These are phyloP conservation scores for Neofusicoccum parvum DNA, from an alignment of 2,329 filamentous ascomycete species.

Conservation along the genomic window DNA sequence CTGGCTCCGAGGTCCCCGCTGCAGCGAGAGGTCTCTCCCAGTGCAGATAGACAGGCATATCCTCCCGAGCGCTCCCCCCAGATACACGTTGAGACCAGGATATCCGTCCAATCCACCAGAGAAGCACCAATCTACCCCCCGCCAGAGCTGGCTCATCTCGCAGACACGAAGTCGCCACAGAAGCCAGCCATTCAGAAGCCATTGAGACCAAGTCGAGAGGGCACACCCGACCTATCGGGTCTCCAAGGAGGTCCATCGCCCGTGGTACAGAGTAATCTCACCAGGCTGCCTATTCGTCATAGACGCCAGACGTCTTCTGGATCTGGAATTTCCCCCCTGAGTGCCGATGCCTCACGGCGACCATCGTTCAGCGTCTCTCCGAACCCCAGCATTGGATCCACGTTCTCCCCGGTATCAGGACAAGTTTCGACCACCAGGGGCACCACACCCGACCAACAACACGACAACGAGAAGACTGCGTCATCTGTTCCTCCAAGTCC, in stretches of 20 bases:
- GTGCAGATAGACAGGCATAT: conserved; percentile 15
- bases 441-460: conserved; percentile 44
- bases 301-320: conserved; percentile 53
- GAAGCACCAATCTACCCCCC: conserved; percentile 32
- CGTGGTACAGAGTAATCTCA: conserved; percentile 59
- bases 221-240: conserved; percentile 46
- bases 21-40: conserved; percentile 32
- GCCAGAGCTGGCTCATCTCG: conserved; percentile 54
- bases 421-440: conserved; percentile 30
- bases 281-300: conserved; percentile 50
- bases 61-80: conserved; percentile 40
- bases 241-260: conserved; percentile 50
- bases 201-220: conserved; percentile 49
- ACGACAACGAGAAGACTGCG: conserved; percentile 34
- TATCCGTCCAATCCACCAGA: conserved; percentile 6
- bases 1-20: conserved; percentile 37
- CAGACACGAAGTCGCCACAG: conserved; percentile 59
- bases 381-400: conserved; percentile 35
- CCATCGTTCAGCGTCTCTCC: conserved; percentile 31
- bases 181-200: conserved; percentile 45
- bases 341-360: not conserved
- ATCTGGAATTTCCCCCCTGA: conserved; percentile 7
- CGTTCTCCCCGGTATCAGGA: conserved; percentile 27
- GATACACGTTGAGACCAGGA: conserved; percentile 32
- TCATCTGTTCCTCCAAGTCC: conserved; percentile 54